Evolutionary conservation across 2,329 filamentous ascomycete genomes (phyloP).

Genomic region (Penicillium sp.): DNA sequence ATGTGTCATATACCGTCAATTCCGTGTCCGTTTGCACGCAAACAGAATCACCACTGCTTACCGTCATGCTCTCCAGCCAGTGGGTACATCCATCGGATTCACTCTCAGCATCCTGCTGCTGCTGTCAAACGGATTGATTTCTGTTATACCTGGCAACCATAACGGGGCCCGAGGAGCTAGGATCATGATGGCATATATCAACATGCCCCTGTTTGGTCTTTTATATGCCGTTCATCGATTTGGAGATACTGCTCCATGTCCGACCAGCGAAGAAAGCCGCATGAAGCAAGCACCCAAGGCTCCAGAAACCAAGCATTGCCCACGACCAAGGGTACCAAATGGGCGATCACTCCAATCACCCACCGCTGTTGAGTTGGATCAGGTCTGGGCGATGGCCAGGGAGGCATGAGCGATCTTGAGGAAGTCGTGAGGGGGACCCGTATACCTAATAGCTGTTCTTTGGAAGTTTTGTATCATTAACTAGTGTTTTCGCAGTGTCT

Average conservation of each 20-base stretch:
- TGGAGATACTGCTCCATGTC: slow-evolving; percentile 24
- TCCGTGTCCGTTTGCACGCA: slow-evolving; percentile 47
- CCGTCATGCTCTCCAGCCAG: slow-evolving; percentile 59
- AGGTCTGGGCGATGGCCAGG: slow-evolving; percentile 8
- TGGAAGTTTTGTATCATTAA: background rate
- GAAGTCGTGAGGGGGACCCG: background rate
- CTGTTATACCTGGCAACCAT: slow-evolving; percentile 59
- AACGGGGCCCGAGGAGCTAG: slow-evolving; percentile 55
- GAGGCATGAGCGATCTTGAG: slow-evolving; percentile 1
- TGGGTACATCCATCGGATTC: slow-evolving; percentile 63
- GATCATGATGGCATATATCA: slow-evolving; percentile 65
- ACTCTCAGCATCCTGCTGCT: slow-evolving; percentile 57
- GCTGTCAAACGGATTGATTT: slow-evolving; percentile 70
- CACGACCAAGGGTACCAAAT: background rate
- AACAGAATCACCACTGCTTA: slow-evolving; percentile 47
- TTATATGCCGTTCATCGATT: slow-evolving; percentile 55
- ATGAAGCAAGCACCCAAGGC: background rate
- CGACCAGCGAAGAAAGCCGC: slow-evolving; percentile 1
- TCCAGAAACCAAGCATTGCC: background rate
- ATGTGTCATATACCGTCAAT: slow-evolving; percentile 57
- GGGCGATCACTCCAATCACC: background rate
- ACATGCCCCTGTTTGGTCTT: slow-evolving; percentile 59
- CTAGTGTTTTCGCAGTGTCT: background rate
- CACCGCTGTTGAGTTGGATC: slow-evolving; percentile 9
- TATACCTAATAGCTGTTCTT: background rate